These are phyloP conservation scores for Alternaria sp. DNA, from an alignment of 2,329 filamentous ascomycete species.

Conservation along the genomic window DNA sequence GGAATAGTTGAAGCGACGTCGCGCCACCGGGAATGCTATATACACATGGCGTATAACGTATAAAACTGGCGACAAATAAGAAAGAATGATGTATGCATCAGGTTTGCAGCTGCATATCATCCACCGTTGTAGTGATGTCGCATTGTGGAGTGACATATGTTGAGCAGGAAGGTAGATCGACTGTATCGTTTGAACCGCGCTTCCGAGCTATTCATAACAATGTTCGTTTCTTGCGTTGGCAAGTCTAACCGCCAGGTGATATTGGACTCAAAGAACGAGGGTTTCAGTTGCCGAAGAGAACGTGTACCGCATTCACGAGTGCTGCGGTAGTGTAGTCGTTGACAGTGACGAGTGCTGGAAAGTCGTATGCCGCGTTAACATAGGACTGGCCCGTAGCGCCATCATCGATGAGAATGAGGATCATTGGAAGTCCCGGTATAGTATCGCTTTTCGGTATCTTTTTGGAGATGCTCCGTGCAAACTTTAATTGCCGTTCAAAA, in stretches of 20 bases:
- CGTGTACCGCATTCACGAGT: slow-evolving; percentile 30
- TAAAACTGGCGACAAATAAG: not conserved
- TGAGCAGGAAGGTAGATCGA: not conserved
- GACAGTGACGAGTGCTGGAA: slow-evolving; percentile 36
- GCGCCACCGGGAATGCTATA: not conserved
- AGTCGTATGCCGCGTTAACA: slow-evolving; percentile 30
- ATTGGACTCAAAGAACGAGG: accelerated
- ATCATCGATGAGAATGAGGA: slow-evolving; percentile 38
- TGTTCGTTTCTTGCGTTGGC: not conserved
- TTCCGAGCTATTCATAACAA: too few species aligned
- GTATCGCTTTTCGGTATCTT: slow-evolving; percentile 21
- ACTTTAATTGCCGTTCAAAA: slow-evolving; percentile 41
- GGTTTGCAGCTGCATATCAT: accelerated
- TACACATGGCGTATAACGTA: not conserved
- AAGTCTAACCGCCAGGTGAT: accelerated
- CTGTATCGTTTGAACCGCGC: not conserved
- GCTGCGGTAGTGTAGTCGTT: slow-evolving; percentile 39
- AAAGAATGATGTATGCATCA: not conserved
- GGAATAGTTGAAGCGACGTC: not conserved
- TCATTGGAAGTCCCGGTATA: slow-evolving; percentile 28
- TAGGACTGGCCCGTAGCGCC: slow-evolving; percentile 19
- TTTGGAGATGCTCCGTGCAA: slow-evolving; percentile 30
- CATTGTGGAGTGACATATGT: not conserved
- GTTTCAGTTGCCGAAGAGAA: slow-evolving; percentile 32
- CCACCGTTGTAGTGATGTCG: not conserved